Conservation (phyloP, 164 flowering plant species). For the Warburgia ugandensis region DNA sequence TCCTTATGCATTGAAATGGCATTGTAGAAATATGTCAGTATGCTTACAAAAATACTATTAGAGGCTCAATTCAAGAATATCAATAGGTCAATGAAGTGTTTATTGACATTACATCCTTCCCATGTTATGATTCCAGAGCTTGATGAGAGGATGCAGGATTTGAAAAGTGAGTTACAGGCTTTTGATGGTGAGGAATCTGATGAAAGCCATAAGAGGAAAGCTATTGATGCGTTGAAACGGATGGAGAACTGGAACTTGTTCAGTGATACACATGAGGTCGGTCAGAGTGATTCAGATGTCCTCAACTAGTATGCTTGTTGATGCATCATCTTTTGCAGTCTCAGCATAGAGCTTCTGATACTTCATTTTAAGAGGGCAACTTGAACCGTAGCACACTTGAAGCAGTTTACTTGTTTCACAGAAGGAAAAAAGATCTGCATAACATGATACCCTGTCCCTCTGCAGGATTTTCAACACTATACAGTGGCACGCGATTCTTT, state of each 20-base stretch:
- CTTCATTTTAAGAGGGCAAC: too few species aligned
- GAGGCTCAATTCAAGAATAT: neutral
- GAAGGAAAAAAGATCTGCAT: too few species aligned
- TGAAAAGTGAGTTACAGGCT: conserved; percentile 77
- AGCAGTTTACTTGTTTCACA: too few species aligned
- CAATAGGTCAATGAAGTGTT: neutral
- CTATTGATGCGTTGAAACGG: conserved; percentile 66
- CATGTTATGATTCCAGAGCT: conserved; percentile 49
- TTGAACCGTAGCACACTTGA: too few species aligned
- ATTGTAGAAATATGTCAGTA: too few species aligned
- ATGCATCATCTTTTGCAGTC: too few species aligned
- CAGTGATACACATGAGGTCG: conserved; percentile 71
- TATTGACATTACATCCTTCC: neutral
- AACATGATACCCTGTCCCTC: neutral
- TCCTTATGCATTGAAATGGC: too few species aligned
- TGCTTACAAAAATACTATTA: too few species aligned
- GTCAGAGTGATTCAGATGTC: too few species aligned
- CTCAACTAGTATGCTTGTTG: conserved; percentile 19
- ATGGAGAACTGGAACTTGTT: conserved; percentile 96
- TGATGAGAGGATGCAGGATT: conserved; percentile 91
- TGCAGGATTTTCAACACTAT: conserved; percentile 78
- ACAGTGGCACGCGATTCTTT: conserved; percentile 95
- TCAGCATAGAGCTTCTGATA: too few species aligned
- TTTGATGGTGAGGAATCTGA: conserved; percentile 78
- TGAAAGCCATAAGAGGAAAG: conserved; percentile 77